Conservation (phyloP, 2,329 filamentous ascomycete genomes). For the Daldinia sp. region DNA sequence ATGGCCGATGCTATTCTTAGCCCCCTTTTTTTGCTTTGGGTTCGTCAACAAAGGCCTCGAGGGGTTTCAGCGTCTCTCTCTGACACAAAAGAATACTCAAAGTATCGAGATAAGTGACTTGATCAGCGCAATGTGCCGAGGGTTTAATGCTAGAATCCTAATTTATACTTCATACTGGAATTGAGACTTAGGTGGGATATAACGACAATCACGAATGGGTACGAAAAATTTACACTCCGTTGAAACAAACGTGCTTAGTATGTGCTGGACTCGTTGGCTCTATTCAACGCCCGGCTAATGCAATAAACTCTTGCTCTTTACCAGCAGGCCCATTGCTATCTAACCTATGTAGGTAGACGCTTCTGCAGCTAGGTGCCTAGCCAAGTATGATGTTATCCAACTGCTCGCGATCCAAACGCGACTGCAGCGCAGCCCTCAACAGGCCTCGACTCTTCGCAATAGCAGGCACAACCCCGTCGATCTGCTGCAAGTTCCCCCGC, state of each 20-base stretch:
- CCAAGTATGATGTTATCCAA: slow-evolving; percentile 65
- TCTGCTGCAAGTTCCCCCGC: slow-evolving; percentile 65
- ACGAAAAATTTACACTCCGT: not conserved
- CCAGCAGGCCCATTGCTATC: not conserved
- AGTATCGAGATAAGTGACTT: not conserved
- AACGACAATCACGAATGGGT: not conserved
- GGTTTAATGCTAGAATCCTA: too few species aligned
- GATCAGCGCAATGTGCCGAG: too few species aligned
- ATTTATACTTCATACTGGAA: too few species aligned
- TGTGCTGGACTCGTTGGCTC: not conserved
- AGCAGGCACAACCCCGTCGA: slow-evolving; percentile 64
- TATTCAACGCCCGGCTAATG: not conserved
- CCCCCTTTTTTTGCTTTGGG: not conserved
- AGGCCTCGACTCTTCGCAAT: slow-evolving; percentile 62
- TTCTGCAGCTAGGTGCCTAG: slow-evolving; percentile 19
- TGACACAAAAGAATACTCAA: not conserved
- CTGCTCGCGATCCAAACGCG: slow-evolving; percentile 58
- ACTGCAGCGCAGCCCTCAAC: slow-evolving; percentile 62
- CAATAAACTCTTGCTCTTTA: not conserved
- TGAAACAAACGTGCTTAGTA: not conserved
- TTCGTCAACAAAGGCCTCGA: not conserved
- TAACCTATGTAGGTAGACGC: not conserved
- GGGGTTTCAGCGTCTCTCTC: not conserved
- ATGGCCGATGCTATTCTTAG: not conserved
- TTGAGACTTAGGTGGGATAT: too few species aligned